Evolutionary conservation across 1,139 yeast species (phyloP), one percentile per base, ranked within the genome.

Genomic region (Candida pseudoviswanathii): DNA sequence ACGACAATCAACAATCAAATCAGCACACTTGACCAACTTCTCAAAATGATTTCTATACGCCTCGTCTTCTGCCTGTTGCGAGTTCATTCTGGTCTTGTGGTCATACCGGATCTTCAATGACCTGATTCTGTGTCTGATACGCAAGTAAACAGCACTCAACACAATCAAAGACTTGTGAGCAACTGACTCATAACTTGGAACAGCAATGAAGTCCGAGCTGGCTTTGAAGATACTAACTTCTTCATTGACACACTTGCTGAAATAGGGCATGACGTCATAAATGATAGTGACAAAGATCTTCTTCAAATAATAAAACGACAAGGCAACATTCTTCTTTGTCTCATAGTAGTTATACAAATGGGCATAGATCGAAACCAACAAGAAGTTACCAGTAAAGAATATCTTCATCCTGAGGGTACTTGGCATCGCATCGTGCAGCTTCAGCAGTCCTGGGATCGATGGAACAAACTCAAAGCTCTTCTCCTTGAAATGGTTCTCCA

Each of bases 311-410:
- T 58, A 70, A 52, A 57, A 70, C 1, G 71, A 61, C 11, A 63
- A 54, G 3, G 59, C 58, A 36, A 49, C 46, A 49, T 67, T 64
- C 25, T 54, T 54, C 44, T 60, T 59, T 40, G 54, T 55, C 50
- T 76, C 80, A 52, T 69, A 73, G 54, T 71, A 66, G 43, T 72
- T 63, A 53, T 68, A 64, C n/a, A 76, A 54, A 55, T 71, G 73
- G 46, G 70, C 67, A 50, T 65, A 61, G 4, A 73, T 53, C 45
- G 58, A 72, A 58, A 58, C 56, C 42, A 59, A 43, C 31, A 54
- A 56, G 10, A 64, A 55, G 41, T 59, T 59, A 8, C 65, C 51
- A 5, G 63, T 56, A 40, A 73, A 53, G 46, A 59, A 62, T 29
- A 63, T 54, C 52, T 63, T 70, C 39, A 63, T 49, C 31, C 54